phyloP scores from a whole-genome alignment of 2,329 filamentous ascomycete genomes.

The Fusarium sterilihyphosum region DNA sequence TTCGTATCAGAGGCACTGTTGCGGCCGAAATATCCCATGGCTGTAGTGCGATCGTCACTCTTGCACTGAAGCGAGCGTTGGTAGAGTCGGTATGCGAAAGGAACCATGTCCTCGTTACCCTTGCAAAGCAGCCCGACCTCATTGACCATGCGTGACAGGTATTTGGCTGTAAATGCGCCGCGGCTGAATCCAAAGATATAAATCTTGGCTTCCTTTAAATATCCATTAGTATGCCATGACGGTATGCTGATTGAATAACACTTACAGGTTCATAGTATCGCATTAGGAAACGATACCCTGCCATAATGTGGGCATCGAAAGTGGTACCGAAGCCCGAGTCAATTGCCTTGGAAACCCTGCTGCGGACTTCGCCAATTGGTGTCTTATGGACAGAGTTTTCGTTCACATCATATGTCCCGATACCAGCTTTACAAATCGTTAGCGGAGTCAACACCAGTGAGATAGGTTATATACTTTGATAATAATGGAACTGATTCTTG shows the following conservation, averaged over 20 bases:
- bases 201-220: no score
- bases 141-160: no score
- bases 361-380: slow-evolving; percentile 46
- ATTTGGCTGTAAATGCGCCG: no score
- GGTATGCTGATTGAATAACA: rapidly evolving
- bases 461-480: slow-evolving; percentile 52
- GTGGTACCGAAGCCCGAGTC: slow-evolving; percentile 57
- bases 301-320: slow-evolving; percentile 62
- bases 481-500: slow-evolving; percentile 59
- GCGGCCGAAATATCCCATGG: no score
- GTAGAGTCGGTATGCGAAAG: no score
- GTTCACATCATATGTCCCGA: slow-evolving; percentile 59
- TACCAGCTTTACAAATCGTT: slow-evolving; percentile 49
- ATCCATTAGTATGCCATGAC: no score
- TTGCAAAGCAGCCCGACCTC: no score
- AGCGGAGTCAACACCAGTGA: not conserved
- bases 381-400: slow-evolving; percentile 53
- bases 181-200: no score
- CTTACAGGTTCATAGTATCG: slow-evolving; percentile 57
- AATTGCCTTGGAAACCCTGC: slow-evolving; percentile 50
- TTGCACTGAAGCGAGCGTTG: no score
- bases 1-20: no score
- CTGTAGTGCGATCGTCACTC: no score
- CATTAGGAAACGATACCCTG: slow-evolving; percentile 64
- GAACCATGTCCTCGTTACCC: no score